Conservation (phyloP, 148 eudicot species). For the Diospyros kaki region DNA sequence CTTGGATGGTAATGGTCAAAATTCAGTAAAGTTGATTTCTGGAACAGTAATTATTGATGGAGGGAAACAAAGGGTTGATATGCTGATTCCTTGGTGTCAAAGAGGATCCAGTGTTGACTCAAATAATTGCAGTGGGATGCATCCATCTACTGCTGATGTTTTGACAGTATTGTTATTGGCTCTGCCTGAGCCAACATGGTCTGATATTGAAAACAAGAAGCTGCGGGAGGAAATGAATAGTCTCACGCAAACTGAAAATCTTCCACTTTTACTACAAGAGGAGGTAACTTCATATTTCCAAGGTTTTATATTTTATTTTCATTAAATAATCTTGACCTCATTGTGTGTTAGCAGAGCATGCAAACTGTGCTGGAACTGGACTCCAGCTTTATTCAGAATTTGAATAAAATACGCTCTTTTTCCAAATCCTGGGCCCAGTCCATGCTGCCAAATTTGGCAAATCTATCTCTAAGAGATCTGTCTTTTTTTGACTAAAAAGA, state of each 20-base stretch:
- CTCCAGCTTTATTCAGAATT: too few relatives aligned
- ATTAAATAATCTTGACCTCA: too few relatives aligned
- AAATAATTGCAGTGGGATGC: constrained; percentile 30
- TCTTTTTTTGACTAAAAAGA: too few relatives aligned
- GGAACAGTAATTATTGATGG: constrained; percentile 48
- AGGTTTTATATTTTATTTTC: neutral
- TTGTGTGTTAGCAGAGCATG: neutral
- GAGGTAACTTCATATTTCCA: constrained; percentile 48
- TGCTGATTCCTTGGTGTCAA: constrained; percentile 65
- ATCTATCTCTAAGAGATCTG: neutral
- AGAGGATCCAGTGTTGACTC: constrained; percentile 24
- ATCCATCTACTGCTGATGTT: constrained; percentile 67
- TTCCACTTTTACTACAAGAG: constrained; percentile 72
- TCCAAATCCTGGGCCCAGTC: too few relatives aligned
- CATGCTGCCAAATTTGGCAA: neutral
- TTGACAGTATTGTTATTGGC: constrained; percentile 79
- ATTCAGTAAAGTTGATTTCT: constrained; percentile 49
- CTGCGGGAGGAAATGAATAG: constrained; percentile 44
- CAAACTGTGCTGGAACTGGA: too few relatives aligned
- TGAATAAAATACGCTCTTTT: too few relatives aligned
- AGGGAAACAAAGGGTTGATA: constrained; percentile 57
- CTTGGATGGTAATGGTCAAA: constrained; percentile 49
- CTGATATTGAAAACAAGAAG: constrained; percentile 46
- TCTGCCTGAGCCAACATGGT: constrained; percentile 81
- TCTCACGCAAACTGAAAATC: constrained; percentile 47